phyloP scores from a whole-genome alignment of 768 basidiomycete species.

The Mycena epipterygia region DNA sequence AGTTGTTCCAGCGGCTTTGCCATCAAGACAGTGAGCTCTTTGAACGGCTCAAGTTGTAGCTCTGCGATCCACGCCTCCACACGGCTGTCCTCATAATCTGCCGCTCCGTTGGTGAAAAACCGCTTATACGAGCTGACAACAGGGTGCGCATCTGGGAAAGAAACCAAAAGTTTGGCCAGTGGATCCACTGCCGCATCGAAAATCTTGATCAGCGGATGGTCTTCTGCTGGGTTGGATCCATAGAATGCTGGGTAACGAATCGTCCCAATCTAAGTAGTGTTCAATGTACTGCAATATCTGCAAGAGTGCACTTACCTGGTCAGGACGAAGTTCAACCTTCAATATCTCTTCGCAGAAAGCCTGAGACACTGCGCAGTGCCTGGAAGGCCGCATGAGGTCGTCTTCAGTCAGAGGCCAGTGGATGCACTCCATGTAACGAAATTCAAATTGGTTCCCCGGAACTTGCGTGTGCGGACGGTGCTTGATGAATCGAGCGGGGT shows the following conservation, averaged over 20 bases:
- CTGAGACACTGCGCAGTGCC: not conserved
- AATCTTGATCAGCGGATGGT: slow-evolving; percentile 6
- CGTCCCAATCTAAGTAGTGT: not conserved
- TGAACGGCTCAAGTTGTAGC: no score
- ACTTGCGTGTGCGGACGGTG: not conserved
- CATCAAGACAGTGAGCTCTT: slow-evolving; percentile 4
- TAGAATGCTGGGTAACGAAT: not conserved
- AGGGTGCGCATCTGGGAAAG: no score
- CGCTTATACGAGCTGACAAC: no score
- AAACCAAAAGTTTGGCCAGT: no score
- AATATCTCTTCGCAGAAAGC: not conserved
- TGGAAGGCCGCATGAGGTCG: not conserved
- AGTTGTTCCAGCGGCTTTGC: no score
- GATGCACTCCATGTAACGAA: slow-evolving; percentile 9
- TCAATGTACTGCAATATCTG: not conserved
- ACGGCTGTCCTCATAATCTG: not conserved
- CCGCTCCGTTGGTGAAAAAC: not conserved
- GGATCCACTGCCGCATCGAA: slow-evolving; percentile 2
- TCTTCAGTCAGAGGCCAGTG: not conserved
- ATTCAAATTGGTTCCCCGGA: slow-evolving; percentile 1
- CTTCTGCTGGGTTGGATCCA: not conserved
- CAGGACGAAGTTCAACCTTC: not conserved
- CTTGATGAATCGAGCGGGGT: no score
- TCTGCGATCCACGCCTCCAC: not conserved
- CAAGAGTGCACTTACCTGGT: slow-evolving; percentile 1